These are phyloP conservation scores for Solanum rostratum DNA, from an alignment of 257 asterid genomes.

Conservation along the genomic window DNA sequence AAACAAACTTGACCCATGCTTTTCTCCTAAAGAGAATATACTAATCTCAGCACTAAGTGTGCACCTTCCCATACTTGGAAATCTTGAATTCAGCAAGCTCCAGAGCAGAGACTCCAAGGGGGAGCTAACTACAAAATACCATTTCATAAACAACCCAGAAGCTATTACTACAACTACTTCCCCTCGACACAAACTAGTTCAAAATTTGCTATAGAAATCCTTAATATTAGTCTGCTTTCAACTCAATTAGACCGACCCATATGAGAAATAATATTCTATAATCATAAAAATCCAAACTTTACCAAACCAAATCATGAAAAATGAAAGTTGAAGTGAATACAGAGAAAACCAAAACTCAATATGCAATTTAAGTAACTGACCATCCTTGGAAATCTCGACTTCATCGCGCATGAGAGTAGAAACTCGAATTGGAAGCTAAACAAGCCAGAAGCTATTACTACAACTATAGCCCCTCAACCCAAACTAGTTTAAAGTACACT, in stretches of 20 bases:
- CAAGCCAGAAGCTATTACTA: background rate
- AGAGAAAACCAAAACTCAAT: background rate
- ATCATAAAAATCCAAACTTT: background rate
- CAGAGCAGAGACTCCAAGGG: background rate
- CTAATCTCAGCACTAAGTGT: background rate
- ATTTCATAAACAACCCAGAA: conserved; percentile 15
- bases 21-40: background rate
- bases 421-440: background rate
- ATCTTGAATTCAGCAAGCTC: background rate
- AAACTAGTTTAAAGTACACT: no score
- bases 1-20: background rate
- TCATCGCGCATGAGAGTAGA: no score
- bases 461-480: background rate
- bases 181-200: background rate
- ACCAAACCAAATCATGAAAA: background rate
- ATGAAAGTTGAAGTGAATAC: background rate
- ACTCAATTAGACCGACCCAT: background rate
- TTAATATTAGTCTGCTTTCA: background rate
- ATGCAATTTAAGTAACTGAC: background rate
- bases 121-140: background rate
- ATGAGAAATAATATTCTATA: background rate
- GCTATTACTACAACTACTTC: background rate
- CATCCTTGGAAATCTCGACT: background rate
- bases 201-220: background rate
- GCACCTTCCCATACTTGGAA: background rate